A percentile compares a stretch with the other conserved stretches of the same genome.
Evolutionary conservation across 108 stramenopile species (phyloP).

Genomic region (Cyclostephanos tholiformis): DNA sequence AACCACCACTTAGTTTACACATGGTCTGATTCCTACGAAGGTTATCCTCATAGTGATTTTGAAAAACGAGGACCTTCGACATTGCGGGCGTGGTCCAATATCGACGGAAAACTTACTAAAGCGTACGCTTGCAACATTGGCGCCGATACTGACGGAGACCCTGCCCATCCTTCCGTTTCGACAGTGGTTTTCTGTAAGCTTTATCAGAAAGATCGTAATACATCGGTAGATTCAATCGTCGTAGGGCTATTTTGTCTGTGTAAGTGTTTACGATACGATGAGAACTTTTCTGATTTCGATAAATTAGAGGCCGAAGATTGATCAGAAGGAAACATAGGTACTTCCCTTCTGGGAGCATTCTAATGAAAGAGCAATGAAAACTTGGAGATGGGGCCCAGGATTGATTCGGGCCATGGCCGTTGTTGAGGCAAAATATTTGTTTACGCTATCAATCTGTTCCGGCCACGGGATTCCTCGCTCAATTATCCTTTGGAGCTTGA

Average conservation of each 20-base stretch:
- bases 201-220: slow-evolving; percentile 1
- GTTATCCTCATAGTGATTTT: slow-evolving; percentile 21
- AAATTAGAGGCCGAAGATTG: slow-evolving; percentile 9
- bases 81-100: slow-evolving; percentile 31
- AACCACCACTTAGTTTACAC: slow-evolving; percentile 29
- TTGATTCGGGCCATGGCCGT: slow-evolving; percentile 40
- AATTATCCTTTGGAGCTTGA: slow-evolving; percentile 33
- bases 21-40: slow-evolving; percentile 32
- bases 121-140: slow-evolving; percentile 31
- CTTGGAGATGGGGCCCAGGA: slow-evolving; percentile 34
- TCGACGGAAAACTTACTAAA: slow-evolving; percentile 18
- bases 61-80: slow-evolving; percentile 21
- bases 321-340: slow-evolving; percentile 45
- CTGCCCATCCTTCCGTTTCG: slow-evolving; percentile 38
- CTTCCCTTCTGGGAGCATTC: slow-evolving; percentile 36
- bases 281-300: slow-evolving; percentile 34
- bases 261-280: slow-evolving; percentile 13
- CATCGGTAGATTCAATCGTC: slow-evolving; percentile 35
- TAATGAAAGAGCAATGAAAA: slow-evolving; percentile 17
- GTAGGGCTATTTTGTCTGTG: slow-evolving; percentile 43
- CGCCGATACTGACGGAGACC: slow-evolving; percentile 20
- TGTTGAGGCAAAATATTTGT: slow-evolving; percentile 8
- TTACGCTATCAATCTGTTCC: slow-evolving; percentile 23
- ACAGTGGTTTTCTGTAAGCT: slow-evolving; percentile 44
- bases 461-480: slow-evolving; percentile 29